phyloP scores from a whole-genome alignment of 73 alveolate genomes.

The Stentor roeselii region DNA sequence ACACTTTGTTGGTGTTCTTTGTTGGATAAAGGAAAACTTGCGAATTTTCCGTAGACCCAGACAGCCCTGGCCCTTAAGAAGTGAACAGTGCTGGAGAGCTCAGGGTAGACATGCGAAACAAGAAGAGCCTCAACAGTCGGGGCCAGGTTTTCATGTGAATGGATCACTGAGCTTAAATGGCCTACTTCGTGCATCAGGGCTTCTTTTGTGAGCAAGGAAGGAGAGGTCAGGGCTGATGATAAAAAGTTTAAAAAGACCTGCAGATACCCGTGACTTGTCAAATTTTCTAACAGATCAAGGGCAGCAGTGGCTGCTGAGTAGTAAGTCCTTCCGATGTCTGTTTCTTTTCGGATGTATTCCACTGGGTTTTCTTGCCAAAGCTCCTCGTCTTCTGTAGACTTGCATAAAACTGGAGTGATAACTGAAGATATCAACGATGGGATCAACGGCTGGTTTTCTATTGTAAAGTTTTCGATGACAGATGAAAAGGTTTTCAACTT shows the following conservation, averaged over 20 bases:
- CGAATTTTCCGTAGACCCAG: slow-evolving; percentile 77
- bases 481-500: background rate
- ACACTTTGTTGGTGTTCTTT: slow-evolving; percentile 34
- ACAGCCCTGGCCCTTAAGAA: slow-evolving; percentile 73
- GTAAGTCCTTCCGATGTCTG: background rate
- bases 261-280: background rate
- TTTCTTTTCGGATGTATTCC: slow-evolving; percentile 2
- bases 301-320: slow-evolving; percentile 18
- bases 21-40: slow-evolving; percentile 47
- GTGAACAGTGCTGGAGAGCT: slow-evolving; percentile 54
- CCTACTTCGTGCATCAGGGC: slow-evolving; percentile 49
- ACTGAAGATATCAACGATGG: background rate
- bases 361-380: slow-evolving; percentile 18
- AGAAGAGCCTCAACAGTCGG: slow-evolving; percentile 41
- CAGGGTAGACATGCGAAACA: slow-evolving; percentile 58
- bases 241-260: background rate
- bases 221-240: background rate
- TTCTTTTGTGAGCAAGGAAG: slow-evolving; percentile 58
- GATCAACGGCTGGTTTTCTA: background rate
- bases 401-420: background rate
- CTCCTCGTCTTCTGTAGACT: background rate
- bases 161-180: slow-evolving; percentile 29
- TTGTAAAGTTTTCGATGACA: background rate
- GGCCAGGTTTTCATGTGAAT: slow-evolving; percentile 29
- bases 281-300: background rate